Evolutionary conservation across 768 basidiomycete genomes (phyloP), one percentile per base, ranked within the genome.

Genomic region (Porpolomopsis calyptriformis): DNA sequence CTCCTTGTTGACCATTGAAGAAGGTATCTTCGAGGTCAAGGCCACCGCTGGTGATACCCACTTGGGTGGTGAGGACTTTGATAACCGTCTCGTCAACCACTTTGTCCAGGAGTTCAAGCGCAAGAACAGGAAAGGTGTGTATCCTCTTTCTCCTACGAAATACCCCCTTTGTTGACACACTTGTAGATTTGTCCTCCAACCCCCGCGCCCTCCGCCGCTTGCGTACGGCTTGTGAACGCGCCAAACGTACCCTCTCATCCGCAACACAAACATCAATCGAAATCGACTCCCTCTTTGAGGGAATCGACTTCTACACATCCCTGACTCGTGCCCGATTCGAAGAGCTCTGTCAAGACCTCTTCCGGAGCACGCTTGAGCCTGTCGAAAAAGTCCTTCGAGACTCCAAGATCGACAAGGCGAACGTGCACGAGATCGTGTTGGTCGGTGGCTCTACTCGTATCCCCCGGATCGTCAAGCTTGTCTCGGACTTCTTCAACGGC

Each of bases 401-500:
- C 67, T 86, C 94, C 51, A 96, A 96, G 78, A 93, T 98, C 59
- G 90, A 97, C 79, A 97, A 96, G 75, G 64, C 79, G 40, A 82
- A 82, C 58, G 92, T 98, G 29, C 82, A 97, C 72, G 94, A 98
- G 64, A 94, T 98, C 53, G 94, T 97, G 58, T 76, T 98, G 55
- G 94, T 96, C 56, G 93, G 96, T 74, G 96, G 96, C 53, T 99
- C 96, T 48, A 99, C 96, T 57, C 96, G 96, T 80, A 99, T 99
- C 63, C 96, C 96, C 54, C 97, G 97, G 76, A 88, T 99, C 56
- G 93, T 97, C 70, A 78, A 92, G 23, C 83, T 99, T 49, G 96
- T 99, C 44, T 97, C 93, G 48, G 96, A 99, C 65, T 94, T 83
- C 78, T 99, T 99, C 65, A 88, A 88, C 66, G 92, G 91, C 51